Evolutionary conservation across 2,329 filamentous ascomycete genomes (phyloP).

Genomic region (Pseudogymnoascus sp.): DNA sequence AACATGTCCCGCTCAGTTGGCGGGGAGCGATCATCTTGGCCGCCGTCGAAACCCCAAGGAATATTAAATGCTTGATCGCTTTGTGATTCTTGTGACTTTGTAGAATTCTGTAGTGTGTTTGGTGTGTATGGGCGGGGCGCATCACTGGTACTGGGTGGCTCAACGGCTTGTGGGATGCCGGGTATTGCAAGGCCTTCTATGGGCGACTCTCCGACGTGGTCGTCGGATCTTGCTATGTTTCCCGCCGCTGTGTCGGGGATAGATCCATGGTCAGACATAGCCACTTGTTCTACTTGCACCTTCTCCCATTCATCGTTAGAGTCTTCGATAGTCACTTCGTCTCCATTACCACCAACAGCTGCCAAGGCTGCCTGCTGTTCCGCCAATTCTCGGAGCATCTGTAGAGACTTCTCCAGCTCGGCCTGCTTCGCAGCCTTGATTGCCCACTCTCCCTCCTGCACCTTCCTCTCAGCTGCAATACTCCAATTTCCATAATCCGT

Average conservation of each 20-base stretch:
- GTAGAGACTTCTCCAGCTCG: slow-evolving; percentile 26
- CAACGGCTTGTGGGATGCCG: not conserved
- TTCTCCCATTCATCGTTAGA: slow-evolving; percentile 14
- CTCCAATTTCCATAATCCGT: slow-evolving; percentile 73
- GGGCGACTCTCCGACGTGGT: not conserved
- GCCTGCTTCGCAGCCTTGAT: slow-evolving; percentile 20
- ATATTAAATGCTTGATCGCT: not conserved
- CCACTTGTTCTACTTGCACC: not conserved
- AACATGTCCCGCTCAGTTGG: not conserved
- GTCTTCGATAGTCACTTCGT: slow-evolving; percentile 9
- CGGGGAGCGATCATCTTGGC: not conserved
- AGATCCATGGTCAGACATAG: not conserved
- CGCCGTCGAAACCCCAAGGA: not conserved
- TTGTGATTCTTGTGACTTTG: not conserved
- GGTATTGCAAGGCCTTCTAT: not conserved
- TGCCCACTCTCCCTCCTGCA: slow-evolving; percentile 59
- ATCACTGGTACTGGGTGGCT: not conserved
- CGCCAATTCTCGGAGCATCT: slow-evolving; percentile 17
- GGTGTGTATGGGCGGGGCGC: not conserved
- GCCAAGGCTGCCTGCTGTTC: slow-evolving; percentile 14
- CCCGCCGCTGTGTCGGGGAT: not conserved
- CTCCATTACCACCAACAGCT: not conserved
- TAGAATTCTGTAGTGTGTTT: not conserved
- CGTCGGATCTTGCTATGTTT: not conserved
- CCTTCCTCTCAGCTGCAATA: slow-evolving; percentile 64